These are phyloP conservation scores for Chlorella sp. DNA, from an alignment of 139 green algal species.

Conservation along the genomic window DNA sequence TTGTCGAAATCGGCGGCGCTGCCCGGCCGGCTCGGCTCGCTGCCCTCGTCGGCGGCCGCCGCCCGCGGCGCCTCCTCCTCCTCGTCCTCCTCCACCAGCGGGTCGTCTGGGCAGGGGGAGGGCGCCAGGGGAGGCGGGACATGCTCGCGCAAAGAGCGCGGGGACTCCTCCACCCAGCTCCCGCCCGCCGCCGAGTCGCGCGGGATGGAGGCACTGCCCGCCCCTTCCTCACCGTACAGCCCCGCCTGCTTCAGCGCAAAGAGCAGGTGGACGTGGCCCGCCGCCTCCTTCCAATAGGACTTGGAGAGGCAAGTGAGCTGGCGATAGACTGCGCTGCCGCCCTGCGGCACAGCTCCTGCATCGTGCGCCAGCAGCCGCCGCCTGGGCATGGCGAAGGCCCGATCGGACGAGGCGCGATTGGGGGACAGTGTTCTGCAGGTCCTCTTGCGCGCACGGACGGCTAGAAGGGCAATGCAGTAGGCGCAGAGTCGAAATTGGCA, in stretches of 20 bases:
- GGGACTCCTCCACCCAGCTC: too few species aligned
- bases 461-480: too few species aligned
- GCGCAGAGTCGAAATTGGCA: too few species aligned
- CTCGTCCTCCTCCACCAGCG: not conserved
- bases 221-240: slow-evolving; percentile 59
- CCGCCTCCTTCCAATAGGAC: slow-evolving; percentile 63
- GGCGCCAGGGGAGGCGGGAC: not conserved
- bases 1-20: slow-evolving; percentile 26
- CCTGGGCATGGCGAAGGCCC: too few species aligned
- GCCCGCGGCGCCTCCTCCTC: not conserved
- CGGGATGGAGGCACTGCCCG: too few species aligned
- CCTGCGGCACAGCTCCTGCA: slow-evolving; percentile 17
- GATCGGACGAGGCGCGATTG: too few species aligned
- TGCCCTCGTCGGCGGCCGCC: too few species aligned
- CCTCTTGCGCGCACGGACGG: too few species aligned
- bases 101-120: slow-evolving; percentile 4
- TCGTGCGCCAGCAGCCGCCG: slow-evolving; percentile 1
- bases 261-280: slow-evolving; percentile 65
- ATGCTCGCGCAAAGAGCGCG: too few species aligned
- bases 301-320: slow-evolving; percentile 31
- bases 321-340: slow-evolving; percentile 37
- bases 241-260: slow-evolving; percentile 64
- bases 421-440: too few species aligned
- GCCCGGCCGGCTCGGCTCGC: slow-evolving; percentile 18
- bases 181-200: too few species aligned